Conservation (phyloP, 1,284 basidiomycete genomes). For the Ceratobasidium sp. region DNA sequence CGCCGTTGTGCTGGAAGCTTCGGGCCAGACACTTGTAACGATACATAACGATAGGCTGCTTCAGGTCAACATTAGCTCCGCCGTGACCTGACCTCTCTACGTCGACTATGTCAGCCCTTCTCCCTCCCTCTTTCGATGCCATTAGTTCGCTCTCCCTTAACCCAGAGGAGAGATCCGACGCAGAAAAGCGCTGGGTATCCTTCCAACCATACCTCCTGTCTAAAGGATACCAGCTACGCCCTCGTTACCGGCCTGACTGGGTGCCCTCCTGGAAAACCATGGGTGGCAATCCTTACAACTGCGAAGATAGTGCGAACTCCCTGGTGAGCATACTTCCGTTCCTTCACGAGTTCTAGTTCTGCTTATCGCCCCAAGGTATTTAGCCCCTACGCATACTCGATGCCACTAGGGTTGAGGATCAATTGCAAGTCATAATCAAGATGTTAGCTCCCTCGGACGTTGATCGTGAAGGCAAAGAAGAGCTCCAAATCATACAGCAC, state of each 20-base stretch:
- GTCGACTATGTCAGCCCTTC: neutral
- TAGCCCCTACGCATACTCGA: conserved; percentile 22
- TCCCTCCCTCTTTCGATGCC: neutral
- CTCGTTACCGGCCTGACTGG: conserved; percentile 18
- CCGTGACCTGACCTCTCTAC: neutral
- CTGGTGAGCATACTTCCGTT: neutral
- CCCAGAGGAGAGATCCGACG: conserved; percentile 5
- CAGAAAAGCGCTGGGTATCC: conserved; percentile 11
- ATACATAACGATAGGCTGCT: neutral
- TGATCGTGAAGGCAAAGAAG: conserved; percentile 2
- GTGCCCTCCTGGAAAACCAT: conserved; percentile 12
- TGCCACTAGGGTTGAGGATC: neutral
- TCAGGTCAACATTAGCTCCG: neutral
- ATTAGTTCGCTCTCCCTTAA: neutral
- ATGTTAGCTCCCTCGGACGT: neutral
- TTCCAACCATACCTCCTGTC: conserved; percentile 25
- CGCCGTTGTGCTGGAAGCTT: no score
- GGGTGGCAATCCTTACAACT: neutral
- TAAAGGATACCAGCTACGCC: conserved; percentile 18
- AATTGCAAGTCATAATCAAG: conserved; percentile 7
- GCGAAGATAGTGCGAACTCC: conserved; percentile 10
- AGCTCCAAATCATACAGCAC: neutral
- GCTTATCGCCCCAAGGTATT: neutral
- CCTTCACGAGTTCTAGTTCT: neutral
- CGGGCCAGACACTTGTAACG: no score